Evolutionary conservation across 768 basidiomycete species (phyloP), one percentile per base, ranked within the genome.

Genomic region (Piloderma croceum): DNA sequence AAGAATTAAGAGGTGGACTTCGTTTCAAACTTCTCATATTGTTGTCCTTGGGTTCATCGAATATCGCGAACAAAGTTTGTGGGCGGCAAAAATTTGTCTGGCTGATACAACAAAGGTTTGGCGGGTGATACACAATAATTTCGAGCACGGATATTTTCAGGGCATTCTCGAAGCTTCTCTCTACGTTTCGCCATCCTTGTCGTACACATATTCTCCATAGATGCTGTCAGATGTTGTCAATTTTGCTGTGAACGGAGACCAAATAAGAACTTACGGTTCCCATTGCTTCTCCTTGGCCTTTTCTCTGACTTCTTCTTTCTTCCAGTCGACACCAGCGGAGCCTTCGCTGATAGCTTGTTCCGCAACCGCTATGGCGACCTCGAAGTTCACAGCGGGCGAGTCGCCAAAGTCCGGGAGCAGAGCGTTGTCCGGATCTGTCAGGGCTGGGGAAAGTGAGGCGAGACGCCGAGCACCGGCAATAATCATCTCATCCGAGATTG

Each of bases 401-500:
- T 90, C 79, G 2, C 63, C 70, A 35, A 93, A 80, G 49, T 86
- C 82, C 0, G 90, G 88, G 4, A 93, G 65, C 19, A 93, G 73
- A 0, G 81, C 74, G 33, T 71, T 65, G 46, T 86, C 79, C 0
- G 82, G 81, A 52, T 90, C 79, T 35, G 13, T 19, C 43, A 81
- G 66, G 0, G 78, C 89, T 2, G 89, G 89, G 0, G 88, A 79
- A 31, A 92, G 74, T 6, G 76, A 67, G 0, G 89, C 86, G 25
- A 93, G 80, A 10, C 80, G 74, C 20, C 67, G 71, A 0, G 87
- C 79, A 7, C 85, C 90, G 3, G 83, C 83, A 29, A 90, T 79
- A 57, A 93, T 84, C 90, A 93, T 91, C n/a, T 71, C 75, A 58
- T 90, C 86, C 1, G 85, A 81, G 50, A 93, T 70, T 6, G 55